Conservation (phyloP, 73 alveolate genomes). For the Symbiodinium pilosum region DNA sequence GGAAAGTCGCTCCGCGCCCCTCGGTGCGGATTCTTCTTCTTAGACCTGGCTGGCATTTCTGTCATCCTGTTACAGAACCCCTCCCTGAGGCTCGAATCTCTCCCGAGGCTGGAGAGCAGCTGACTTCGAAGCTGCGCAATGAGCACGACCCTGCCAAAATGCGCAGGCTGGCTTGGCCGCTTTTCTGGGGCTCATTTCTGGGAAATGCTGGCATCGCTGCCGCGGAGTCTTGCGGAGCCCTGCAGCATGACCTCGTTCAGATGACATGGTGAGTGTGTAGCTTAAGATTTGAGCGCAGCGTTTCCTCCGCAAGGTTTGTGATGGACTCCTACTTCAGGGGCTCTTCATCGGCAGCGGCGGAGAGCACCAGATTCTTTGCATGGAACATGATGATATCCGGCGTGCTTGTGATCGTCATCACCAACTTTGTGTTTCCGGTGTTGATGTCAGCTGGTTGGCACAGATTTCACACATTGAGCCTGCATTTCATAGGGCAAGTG, state of each 20-base stretch:
- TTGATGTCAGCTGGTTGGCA: slow-evolving; percentile 1
- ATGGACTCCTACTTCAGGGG: slow-evolving; percentile 80
- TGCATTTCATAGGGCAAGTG: no score
- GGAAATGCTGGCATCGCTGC: slow-evolving; percentile 92
- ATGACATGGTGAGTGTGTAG: no score
- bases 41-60: no score
- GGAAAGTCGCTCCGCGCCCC: slow-evolving; percentile 35
- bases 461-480: no score
- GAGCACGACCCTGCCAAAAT: not conserved
- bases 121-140: not conserved
- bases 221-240: slow-evolving; percentile 88
- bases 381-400: slow-evolving; percentile 84
- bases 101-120: slow-evolving; percentile 14
- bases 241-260: not conserved
- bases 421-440: slow-evolving; percentile 62
- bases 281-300: not conserved
- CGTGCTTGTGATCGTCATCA: slow-evolving; percentile 54
- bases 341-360: slow-evolving; percentile 41
- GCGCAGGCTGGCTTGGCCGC: slow-evolving; percentile 63
- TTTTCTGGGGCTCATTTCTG: slow-evolving; percentile 65
- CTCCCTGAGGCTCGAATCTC: slow-evolving; percentile 23
- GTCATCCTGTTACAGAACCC: no score
- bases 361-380: slow-evolving; percentile 62
- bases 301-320: slow-evolving; percentile 15
- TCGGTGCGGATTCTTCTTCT: not conserved